phyloP scores from a whole-genome alignment of 257 asterid species.

The Lantana camara region DNA sequence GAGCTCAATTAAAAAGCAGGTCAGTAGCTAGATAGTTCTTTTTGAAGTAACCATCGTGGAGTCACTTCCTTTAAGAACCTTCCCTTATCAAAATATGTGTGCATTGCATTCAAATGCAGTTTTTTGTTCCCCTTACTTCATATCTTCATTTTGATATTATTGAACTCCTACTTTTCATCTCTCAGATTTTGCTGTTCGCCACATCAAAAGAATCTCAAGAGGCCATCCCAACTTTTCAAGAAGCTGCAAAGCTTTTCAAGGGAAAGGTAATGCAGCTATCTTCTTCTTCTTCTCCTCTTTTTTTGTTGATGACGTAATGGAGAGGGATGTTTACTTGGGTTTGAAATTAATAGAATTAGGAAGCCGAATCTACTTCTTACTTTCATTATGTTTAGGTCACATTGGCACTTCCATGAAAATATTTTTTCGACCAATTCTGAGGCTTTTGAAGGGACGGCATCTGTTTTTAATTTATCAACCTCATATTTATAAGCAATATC shows the following conservation, averaged over 20 bases:
- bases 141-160: not conserved
- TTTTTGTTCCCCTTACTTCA: not conserved
- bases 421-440: not conserved
- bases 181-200: conserved; percentile 85
- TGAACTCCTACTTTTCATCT: conserved; percentile 27
- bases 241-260: conserved; percentile 87
- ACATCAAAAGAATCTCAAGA: conserved; percentile 52
- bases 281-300: not conserved
- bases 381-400: not conserved
- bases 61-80: not conserved
- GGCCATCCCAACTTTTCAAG: conserved; percentile 69
- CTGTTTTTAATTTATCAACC: not conserved
- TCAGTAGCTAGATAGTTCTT: conserved; percentile 26
- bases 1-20: conserved; percentile 87
- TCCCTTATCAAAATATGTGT: not conserved
- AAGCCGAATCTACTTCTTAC: conserved; percentile 3
- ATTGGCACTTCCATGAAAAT: not conserved
- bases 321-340: conserved; percentile 14
- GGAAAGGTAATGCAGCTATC: conserved; percentile 67
- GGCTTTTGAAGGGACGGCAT: conserved; percentile 15
- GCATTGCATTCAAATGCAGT: not conserved
- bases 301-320: not conserved
- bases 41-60: conserved; percentile 1
- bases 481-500: conserved; percentile 13
- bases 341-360: conserved; percentile 8